Base-by-base conservation (phyloP, 2,329 filamentous ascomycete species). In the Diaporthe amygdali region DNA sequence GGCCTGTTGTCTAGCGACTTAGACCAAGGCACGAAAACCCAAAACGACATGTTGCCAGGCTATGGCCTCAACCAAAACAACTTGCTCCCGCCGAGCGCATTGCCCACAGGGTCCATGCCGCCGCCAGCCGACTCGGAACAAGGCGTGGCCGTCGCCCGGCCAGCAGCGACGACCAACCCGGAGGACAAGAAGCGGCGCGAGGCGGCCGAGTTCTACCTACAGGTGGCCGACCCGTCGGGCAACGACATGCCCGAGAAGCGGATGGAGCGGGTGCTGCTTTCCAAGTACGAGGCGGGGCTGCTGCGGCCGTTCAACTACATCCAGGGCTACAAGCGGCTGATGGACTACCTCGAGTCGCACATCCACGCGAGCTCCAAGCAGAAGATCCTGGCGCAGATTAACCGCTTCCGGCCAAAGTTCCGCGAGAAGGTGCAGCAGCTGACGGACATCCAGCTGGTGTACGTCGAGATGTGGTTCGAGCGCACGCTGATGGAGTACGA, bases 381-480 rank as follows among this genome's bases (percentile, higher is more conserved):
- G 77, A 96, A 97, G 83, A 98, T 99, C 73, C 84, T 97, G 54
- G 91, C 94, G 72, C 96, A 97, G 78, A 88, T 99, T 52, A 94
- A 97, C 81, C 92, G 94, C 70, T 99, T 99, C 82, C 89, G 96
- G 55, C 96, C 96, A 20, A 97, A 97, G 79, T 99, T 99, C 78
- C 90, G 96, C 73, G 96, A 98, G 82, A 95, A 97, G 83, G 96
- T 97, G 80, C 95, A 98, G 75, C 92, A 88, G 41, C 85, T 98
- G 78, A 98, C 94, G 2, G 96, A 99, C 81, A 93, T 98, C 80
- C 94, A 99, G 81, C 89, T 99, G 32, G 92, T 98, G 34, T 91
- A 95, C 71, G 96, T 98, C 14, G 96, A 99, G 83, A 98, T 98
- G 94, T 98, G 96, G 96, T 98, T 99, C 79, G 96, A 99, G 82